Conservation (phyloP, 2,329 filamentous ascomycete genomes). For the Verruconis gallopava region DNA sequence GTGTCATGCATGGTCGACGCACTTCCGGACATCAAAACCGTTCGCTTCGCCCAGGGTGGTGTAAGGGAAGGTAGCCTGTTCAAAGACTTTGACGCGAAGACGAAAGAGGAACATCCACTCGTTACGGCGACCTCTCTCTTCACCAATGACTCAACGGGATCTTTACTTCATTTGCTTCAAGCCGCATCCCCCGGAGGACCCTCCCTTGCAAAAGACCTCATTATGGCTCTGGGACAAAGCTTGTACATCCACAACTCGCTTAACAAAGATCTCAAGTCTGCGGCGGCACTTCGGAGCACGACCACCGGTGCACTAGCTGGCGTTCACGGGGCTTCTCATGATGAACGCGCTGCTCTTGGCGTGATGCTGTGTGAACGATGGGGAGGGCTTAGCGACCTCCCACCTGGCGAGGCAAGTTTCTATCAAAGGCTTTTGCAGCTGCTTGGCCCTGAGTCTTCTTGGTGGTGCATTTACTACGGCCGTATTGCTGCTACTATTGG, state of each 20-base stretch:
- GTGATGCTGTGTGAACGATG: constrained; percentile 63
- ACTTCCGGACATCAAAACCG: constrained; percentile 56
- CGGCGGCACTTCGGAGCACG: constrained; percentile 59
- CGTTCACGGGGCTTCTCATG: constrained; percentile 61
- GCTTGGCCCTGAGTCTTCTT: constrained; percentile 41
- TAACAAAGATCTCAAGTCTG: constrained; percentile 31
- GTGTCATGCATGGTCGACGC: constrained; percentile 60
- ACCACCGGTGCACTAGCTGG: constrained; percentile 54
- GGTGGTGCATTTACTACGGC: constrained; percentile 55
- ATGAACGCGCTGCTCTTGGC: constrained; percentile 56
- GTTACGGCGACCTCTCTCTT: constrained; percentile 45
- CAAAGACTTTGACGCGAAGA: constrained; percentile 46
- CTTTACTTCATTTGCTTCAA: constrained; percentile 36
- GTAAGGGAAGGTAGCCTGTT: constrained; percentile 76
- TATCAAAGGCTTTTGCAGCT: constrained; percentile 40
- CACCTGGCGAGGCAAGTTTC: constrained; percentile 44
- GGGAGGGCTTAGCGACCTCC: constrained; percentile 44
- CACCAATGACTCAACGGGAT: constrained; percentile 34
- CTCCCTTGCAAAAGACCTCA: constrained; percentile 20
- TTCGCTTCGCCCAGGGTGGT: constrained; percentile 77
- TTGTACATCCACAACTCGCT: constrained; percentile 41
- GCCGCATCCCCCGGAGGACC: constrained; percentile 30
- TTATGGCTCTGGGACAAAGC: constrained; percentile 46
- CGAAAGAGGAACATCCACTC: constrained; percentile 55
- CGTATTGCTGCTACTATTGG: constrained; percentile 45